Evolutionary conservation across 495 filamentous ascomycete genomes (phyloP), one percentile per base, ranked within the genome.

Genomic region (Astrothelium macrocarpum): DNA sequence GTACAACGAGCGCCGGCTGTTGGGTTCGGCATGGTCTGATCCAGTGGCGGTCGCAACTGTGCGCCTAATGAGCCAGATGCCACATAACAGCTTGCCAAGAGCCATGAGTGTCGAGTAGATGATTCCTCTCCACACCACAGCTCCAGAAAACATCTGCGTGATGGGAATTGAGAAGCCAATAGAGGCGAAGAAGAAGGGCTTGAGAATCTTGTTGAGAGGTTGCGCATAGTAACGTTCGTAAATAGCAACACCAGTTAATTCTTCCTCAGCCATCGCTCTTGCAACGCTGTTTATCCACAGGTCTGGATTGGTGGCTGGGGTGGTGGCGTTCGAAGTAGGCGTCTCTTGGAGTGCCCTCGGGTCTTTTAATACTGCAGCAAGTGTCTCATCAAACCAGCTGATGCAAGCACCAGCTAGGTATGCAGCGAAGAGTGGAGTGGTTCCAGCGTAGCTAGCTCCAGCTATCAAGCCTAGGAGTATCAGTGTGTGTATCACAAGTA

Each of bases 131-230:
- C 87, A 94, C 23, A 90, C 69, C 0, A 89, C 78, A 59, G 70
- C 69, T 2, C 81, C 81, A 1, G 70, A 68, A 70, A 91, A 93
- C 78, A 94, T 84, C 12, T 84, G 72, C 0, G 82, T 80, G 39
- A 93, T 86, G 0, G 90, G 88, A n/a, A 95, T 87, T 0, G 88
- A 84, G 68, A 93, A 91, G 0, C 90, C 88, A 43, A 92, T 87
- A 0, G 86, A 90, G 23, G 88, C 85, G 67, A 94, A 95, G 76
- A 94, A 93, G 59, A 90, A 80, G 0, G 90, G 88, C 28, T 82
- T 81, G 0, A 94, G 74, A 1, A 91, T 78, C 29, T 76, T 78
- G 7, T 75, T 63, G 12, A 85, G 76, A 0, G 79, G 72, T 46
- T 76, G 69, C 2, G 72, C 69, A 66, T 83, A 86, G 71, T 88